These are phyloP conservation scores for Pleurozium schreberi DNA, from an alignment of 225 moss, liverwort and hornwort genomes.

Conservation along the genomic window DNA sequence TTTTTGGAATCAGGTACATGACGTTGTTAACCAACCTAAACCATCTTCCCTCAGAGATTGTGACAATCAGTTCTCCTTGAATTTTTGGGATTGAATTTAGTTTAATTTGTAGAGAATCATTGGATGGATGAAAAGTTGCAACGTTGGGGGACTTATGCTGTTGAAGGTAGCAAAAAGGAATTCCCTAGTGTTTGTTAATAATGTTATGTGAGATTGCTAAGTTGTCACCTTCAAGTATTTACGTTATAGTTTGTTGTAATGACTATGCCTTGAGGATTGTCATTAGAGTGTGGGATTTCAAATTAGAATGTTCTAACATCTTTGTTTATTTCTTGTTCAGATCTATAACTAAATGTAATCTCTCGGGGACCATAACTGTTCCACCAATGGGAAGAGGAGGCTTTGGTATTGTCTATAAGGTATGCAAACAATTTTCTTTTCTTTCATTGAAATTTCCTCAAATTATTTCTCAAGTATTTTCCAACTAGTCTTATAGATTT, in stretches of 20 bases:
- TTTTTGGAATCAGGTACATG: background rate
- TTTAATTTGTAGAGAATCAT: background rate
- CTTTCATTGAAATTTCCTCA: background rate
- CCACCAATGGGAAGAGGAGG: background rate
- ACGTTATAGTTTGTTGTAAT: background rate
- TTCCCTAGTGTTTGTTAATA: background rate
- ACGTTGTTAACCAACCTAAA: too few species aligned
- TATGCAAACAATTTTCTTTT: background rate
- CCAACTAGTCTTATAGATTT: background rate
- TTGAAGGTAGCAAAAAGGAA: background rate
- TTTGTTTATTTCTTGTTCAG: background rate
- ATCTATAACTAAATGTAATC: background rate
- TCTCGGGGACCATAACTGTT: background rate
- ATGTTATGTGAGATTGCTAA: background rate
- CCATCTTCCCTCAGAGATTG: fast-evolving
- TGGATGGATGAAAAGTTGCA: background rate
- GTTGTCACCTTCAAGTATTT: background rate
- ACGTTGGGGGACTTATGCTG: fast-evolving
- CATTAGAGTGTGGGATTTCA: too few species aligned
- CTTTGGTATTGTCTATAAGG: constrained; percentile 14
- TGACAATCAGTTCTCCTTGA: background rate
- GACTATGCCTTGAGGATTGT: background rate
- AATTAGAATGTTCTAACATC: background rate
- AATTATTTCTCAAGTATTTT: background rate
- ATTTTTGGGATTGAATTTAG: background rate